Evolutionary conservation across 2,329 filamentous ascomycete species (phyloP).

Genomic region (Tolypocladium endophyticum): DNA sequence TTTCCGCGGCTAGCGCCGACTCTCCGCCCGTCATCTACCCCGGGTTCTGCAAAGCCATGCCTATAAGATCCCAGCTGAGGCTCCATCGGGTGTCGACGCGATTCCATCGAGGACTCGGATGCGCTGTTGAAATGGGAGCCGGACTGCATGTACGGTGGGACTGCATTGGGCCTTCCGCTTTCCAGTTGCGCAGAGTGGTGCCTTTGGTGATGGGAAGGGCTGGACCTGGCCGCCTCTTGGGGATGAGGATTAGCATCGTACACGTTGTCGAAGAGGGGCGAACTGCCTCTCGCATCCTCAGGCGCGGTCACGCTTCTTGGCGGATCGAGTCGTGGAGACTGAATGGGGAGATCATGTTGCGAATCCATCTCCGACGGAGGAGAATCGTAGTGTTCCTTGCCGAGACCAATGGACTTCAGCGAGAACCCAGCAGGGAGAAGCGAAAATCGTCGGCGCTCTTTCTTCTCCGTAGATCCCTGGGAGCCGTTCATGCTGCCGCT

Average conservation of each 20-base stretch:
- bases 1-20: constrained; percentile 25
- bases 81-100: constrained; percentile 29
- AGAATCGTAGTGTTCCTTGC: constrained; percentile 34
- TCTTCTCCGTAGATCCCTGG: constrained; percentile 46
- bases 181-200: constrained; percentile 30
- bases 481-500: constrained; percentile 55
- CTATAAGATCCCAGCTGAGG: constrained; percentile 32
- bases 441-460: constrained; percentile 56
- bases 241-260: constrained; percentile 26
- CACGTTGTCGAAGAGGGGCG: constrained; percentile 27
- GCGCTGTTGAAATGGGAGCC: constrained; percentile 36
- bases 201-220: constrained; percentile 29
- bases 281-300: constrained; percentile 23
- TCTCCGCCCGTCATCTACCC: constrained; percentile 29
- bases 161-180: constrained; percentile 27
- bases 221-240: constrained; percentile 21
- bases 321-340: constrained; percentile 26
- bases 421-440: constrained; percentile 56
- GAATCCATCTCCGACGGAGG: constrained; percentile 36
- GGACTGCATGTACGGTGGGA: constrained; percentile 35
- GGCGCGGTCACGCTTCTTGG: constrained; percentile 22
- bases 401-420: constrained; percentile 51
- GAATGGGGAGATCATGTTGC: constrained; percentile 42
- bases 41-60: constrained; percentile 29
- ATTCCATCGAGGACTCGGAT: constrained; percentile 44